These are phyloP conservation scores for Pestalotiopsis sp. DNA, from an alignment of 2,329 filamentous ascomycete species.

Conservation along the genomic window DNA sequence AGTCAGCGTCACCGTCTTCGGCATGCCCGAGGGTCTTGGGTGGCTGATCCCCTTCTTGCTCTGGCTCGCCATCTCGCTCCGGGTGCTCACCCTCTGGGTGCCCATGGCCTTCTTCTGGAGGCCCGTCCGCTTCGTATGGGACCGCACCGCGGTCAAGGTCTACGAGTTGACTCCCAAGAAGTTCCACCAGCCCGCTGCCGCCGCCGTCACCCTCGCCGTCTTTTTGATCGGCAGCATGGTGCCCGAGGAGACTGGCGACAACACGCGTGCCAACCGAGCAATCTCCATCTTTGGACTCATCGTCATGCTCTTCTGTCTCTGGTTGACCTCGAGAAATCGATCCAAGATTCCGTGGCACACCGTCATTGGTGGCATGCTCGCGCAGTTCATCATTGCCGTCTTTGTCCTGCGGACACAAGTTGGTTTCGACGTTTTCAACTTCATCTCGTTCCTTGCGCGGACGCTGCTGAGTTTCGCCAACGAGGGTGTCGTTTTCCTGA, in stretches of 20 bases:
- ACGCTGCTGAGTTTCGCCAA: constrained; percentile 74
- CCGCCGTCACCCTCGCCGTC: constrained; percentile 63
- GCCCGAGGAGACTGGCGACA: constrained; percentile 69
- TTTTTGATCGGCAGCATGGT: constrained; percentile 79
- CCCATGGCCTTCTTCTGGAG: constrained; percentile 65
- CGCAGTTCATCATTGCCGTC: constrained; percentile 84
- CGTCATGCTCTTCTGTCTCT: constrained; percentile 70
- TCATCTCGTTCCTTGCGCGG: constrained; percentile 75
- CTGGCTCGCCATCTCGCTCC: constrained; percentile 72
- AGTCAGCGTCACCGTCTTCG: constrained; percentile 49
- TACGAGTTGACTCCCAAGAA: constrained; percentile 66
- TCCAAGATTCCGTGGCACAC: constrained; percentile 69
- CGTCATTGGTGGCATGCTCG: constrained; percentile 84
- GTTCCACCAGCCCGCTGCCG: constrained; percentile 63
- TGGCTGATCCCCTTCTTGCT: constrained; percentile 86
- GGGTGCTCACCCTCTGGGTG: constrained; percentile 73
- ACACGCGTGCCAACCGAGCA: constrained; percentile 77
- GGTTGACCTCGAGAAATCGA: constrained; percentile 69
- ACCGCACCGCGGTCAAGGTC: constrained; percentile 58
- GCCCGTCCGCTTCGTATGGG: constrained; percentile 69
- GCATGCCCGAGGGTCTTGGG: constrained; percentile 68
- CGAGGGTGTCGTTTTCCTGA: constrained; percentile 74
- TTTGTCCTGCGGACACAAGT: constrained; percentile 81
- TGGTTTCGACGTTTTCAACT: constrained; percentile 89
- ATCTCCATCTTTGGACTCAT: constrained; percentile 77